Percentiles rank a stretch among this genome's conserved stretches.
These are phyloP conservation scores for Ceratocystis cacaofunesta DNA, from an alignment of 2,329 filamentous ascomycete species.

Conservation along the genomic window DNA sequence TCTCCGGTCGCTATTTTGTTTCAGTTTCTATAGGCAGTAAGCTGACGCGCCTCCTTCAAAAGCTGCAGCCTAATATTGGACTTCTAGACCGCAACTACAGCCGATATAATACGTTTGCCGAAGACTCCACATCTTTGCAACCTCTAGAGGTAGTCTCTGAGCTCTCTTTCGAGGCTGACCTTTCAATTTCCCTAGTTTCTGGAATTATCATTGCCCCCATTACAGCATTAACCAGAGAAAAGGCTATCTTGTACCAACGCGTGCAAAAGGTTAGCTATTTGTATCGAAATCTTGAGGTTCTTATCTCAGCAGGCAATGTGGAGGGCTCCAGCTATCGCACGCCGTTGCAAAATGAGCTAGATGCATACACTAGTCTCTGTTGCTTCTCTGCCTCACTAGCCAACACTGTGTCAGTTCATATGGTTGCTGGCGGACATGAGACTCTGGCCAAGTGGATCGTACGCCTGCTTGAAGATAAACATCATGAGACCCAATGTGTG, in stretches of 20 bases:
- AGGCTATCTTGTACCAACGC: neutral
- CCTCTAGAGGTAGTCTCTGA: slow-evolving; percentile 21
- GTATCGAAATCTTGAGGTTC: slow-evolving; percentile 36
- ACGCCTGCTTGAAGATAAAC: slow-evolving; percentile 35
- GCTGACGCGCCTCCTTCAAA: slow-evolving; percentile 9
- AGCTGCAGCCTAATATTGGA: slow-evolving; percentile 7
- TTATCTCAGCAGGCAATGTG: neutral
- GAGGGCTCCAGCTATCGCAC: slow-evolving; percentile 28
- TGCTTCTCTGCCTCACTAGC: slow-evolving; percentile 32
- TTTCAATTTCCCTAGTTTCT: slow-evolving; percentile 32
- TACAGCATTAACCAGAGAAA: neutral
- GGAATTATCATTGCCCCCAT: slow-evolving; percentile 52
- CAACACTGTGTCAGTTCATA: slow-evolving; percentile 28
- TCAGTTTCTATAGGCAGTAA: slow-evolving; percentile 10
- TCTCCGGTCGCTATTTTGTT: slow-evolving; percentile 8
- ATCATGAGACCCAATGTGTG: slow-evolving; percentile 20
- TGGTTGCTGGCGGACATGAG: slow-evolving; percentile 35
- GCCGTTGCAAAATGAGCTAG: slow-evolving; percentile 26
- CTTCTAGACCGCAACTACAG: slow-evolving; percentile 12
- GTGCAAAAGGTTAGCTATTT: slow-evolving; percentile 37
- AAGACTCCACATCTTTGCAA: neutral
- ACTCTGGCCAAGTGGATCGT: slow-evolving; percentile 41
- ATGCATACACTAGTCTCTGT: slow-evolving; percentile 35
- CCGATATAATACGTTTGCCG: neutral
- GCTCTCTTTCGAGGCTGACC: slow-evolving; percentile 48